Base-by-base conservation (phyloP, 2,329 filamentous ascomycete species). In the Talaromyces islandicus region DNA sequence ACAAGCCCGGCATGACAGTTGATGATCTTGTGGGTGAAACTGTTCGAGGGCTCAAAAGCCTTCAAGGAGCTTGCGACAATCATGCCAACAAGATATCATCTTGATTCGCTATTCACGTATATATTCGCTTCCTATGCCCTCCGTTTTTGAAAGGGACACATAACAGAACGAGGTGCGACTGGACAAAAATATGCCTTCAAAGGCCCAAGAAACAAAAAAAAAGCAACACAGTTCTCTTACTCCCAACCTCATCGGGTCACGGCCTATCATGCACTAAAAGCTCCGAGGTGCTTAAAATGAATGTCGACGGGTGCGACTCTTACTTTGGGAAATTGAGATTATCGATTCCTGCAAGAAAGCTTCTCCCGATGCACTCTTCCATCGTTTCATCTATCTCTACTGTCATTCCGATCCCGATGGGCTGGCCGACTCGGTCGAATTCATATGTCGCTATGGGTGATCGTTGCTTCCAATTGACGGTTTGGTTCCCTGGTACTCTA, bases 21-120 rank as follows among this genome's bases (percentile, higher is more conserved):
- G 73, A 80, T 24, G 80, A 85, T 61, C 75, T 92, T 32, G 80
- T 80, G 27, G 81, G 85, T 53, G 87, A 92, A 65, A 83, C 91
- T 30, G 76, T 91, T 19, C 83, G 87, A 53, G 87, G 87, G 6
- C 77, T 94, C 38, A 77, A 80, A 63, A 81, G 82, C 63, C 78
- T 91, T 35, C 85, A 89, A 70, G 80, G 85, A 63, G 80, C 82
- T 25, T 92, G 89, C 72, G 80, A 83, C 58, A 48, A 51, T n/a
- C 65, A 63, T 50, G 63, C 63, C 27, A 66, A 57, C 19, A 64
- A 63, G 52, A 63, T 56, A 56, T 63, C 56, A 62, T 46, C 30
- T 38, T 54, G 53, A 62, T 54, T 11, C n/a, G 3, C 48, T 24
- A 21, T 19, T 38, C 19, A 19, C 12, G 27, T 51, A 12, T 51